Evolutionary conservation across 768 basidiomycete genomes (phyloP).

Genomic region (Mycena alexandri): DNA sequence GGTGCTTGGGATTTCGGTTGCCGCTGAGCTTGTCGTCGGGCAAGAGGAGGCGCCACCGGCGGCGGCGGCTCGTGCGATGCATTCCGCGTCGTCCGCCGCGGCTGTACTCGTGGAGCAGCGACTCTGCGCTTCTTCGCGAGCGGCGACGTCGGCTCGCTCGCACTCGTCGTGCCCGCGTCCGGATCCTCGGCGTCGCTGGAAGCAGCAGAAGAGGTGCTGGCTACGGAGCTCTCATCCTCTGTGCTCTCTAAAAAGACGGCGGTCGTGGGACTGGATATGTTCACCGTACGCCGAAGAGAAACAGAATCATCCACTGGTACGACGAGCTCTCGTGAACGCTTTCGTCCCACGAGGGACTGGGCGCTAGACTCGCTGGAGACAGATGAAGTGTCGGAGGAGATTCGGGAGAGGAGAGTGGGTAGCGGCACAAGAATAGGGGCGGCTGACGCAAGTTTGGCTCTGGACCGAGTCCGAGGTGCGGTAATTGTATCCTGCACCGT

Average conservation of each 20-base stretch:
- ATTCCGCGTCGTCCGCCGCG: conserved; percentile 19
- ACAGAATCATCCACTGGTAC: neutral
- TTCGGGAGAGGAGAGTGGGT: conserved; percentile 27
- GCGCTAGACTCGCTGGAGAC: conserved; percentile 25
- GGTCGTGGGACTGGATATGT: neutral
- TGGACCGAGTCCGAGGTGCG: conserved; percentile 28
- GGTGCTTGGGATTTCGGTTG: conserved; percentile 2
- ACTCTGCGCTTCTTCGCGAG: conserved; percentile 25
- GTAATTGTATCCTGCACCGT: neutral
- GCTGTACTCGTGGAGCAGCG: conserved; percentile 27
- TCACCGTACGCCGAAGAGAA: neutral
- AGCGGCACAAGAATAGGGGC: neutral
- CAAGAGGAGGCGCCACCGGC: neutral
- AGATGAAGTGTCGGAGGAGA: conserved; percentile 35
- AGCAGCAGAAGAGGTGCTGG: conserved; percentile 6
- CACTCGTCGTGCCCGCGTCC: conserved; percentile 3
- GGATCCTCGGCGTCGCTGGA: conserved; percentile 6
- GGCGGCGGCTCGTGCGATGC: conserved; percentile 16
- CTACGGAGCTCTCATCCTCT: conserved; percentile 25
- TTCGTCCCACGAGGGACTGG: conserved; percentile 8
- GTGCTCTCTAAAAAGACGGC: neutral
- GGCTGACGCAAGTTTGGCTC: conserved; percentile 8
- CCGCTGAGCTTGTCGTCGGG: conserved; percentile 11
- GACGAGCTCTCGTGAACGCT: conserved; percentile 25
- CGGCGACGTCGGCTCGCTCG: conserved; percentile 29